Percentiles rank a stretch among this genome's conserved stretches.
These are phyloP conservation scores for Xylaria multiplex DNA, from an alignment of 2,329 filamentous ascomycete species.

Conservation along the genomic window DNA sequence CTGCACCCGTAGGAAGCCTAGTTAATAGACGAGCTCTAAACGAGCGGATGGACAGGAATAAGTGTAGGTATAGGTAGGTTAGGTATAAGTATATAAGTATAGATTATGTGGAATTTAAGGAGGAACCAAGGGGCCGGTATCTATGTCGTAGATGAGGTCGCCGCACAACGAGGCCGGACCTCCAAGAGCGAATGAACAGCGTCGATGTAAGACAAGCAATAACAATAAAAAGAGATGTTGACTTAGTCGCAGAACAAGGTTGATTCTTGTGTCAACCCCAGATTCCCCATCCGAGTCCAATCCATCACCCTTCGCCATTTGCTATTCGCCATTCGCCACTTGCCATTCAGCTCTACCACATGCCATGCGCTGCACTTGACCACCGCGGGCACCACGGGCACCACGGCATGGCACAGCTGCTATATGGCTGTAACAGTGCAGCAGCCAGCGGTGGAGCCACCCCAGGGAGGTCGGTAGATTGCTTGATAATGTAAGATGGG, in stretches of 20 bases:
- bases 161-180: conserved; percentile 25
- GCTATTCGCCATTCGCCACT: conserved; percentile 16
- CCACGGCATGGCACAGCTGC: conserved; percentile 23
- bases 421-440: conserved; percentile 17
- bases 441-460: conserved; percentile 5
- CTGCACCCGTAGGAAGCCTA: background rate
- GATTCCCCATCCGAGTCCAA: conserved; percentile 8
- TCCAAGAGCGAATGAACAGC: conserved; percentile 22
- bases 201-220: conserved; percentile 31
- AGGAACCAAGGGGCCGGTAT: conserved; percentile 18
- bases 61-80: background rate
- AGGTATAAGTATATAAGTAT: background rate
- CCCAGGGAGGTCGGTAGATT: background rate
- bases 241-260: conserved; percentile 29
- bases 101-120: background rate
- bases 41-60: background rate
- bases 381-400: conserved; percentile 10
- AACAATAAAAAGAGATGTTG: conserved; percentile 31
- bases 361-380: conserved; percentile 9
- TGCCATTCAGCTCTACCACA: conserved; percentile 29
- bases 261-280: conserved; percentile 28
- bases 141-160: conserved; percentile 24
- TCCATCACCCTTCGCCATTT: conserved; percentile 12
- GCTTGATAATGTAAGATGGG: conserved; percentile 1
- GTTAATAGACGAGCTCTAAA: background rate